Conservation (phyloP, 495 filamentous ascomycete species). For the Elasticomyces elasticus region DNA sequence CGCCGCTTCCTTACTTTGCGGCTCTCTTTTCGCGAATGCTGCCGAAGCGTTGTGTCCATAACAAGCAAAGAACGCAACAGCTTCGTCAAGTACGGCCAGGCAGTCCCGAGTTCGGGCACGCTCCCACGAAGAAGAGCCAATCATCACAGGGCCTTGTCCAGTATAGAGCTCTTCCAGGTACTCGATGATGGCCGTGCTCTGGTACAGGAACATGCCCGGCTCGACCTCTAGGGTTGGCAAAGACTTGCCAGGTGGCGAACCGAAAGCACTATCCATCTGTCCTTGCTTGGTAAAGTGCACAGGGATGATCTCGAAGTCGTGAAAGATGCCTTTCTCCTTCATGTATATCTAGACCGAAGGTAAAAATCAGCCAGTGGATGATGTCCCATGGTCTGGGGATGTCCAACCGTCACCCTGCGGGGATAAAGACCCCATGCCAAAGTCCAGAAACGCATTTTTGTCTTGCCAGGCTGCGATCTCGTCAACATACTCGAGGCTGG, state of each 20-base stretch:
- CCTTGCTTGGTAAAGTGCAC: not conserved
- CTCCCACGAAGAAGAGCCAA: not conserved
- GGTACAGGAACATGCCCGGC: not conserved
- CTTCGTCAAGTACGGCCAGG: not conserved
- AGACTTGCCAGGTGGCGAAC: not conserved
- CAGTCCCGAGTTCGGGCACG: not conserved
- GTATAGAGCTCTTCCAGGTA: not conserved
- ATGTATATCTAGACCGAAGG: no score
- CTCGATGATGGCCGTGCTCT: not conserved
- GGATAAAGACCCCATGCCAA: not conserved
- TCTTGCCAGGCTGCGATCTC: not conserved
- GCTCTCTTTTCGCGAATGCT: not conserved
- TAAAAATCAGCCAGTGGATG: no score
- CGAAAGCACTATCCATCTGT: not conserved
- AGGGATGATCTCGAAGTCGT: not conserved
- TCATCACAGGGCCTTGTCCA: not conserved
- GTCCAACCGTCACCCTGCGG: not conserved
- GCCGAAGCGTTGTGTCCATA: not conserved
- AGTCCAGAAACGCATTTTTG: not conserved
- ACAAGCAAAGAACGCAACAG: not conserved
- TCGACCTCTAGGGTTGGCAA: not conserved
- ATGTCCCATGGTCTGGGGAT: no score
- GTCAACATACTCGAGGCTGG: not conserved
- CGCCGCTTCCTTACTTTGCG: not conserved
- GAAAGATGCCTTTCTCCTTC: not conserved